Evolutionary conservation across 1,284 basidiomycete species (phyloP).

Genomic region (Cronartium ribicola): DNA sequence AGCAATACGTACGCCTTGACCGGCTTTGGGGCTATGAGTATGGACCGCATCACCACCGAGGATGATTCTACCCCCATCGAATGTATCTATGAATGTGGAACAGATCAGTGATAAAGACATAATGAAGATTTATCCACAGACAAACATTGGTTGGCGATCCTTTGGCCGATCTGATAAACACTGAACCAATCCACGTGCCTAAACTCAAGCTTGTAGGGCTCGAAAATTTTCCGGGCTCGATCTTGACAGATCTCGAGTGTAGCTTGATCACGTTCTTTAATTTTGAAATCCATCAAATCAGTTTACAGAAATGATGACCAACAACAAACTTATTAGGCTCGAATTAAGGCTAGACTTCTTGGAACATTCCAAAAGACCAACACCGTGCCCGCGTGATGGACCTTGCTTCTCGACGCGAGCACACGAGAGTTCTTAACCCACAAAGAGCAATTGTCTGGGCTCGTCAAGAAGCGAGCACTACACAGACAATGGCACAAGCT

Average conservation of each 20-base stretch:
- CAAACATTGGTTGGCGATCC: constrained; percentile 44
- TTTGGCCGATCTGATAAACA: constrained; percentile 51
- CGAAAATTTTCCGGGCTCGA: constrained; percentile 53
- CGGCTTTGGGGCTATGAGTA: constrained; percentile 54
- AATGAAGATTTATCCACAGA: constrained; percentile 38
- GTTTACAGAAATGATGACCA: no score
- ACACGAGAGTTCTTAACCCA: no score
- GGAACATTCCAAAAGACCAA: no score
- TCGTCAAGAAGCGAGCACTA: not conserved
- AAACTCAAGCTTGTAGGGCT: constrained; percentile 53
- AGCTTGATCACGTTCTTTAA: constrained; percentile 48
- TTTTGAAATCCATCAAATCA: not conserved
- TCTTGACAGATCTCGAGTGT: constrained; percentile 52
- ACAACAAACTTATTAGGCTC: no score
- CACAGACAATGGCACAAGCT: not conserved
- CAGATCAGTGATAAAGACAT: not conserved
- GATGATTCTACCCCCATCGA: constrained; percentile 51
- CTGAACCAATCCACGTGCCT: constrained; percentile 53
- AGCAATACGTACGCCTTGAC: constrained; percentile 46
- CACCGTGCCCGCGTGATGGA: no score
- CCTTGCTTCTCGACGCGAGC: no score
- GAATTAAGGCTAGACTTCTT: no score
- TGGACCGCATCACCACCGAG: constrained; percentile 54
- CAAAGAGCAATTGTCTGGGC: no score
- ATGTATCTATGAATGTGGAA: constrained; percentile 45